These are phyloP conservation scores for Fusarium abutilonis DNA, from an alignment of 2,329 filamentous ascomycete species.

Conservation along the genomic window DNA sequence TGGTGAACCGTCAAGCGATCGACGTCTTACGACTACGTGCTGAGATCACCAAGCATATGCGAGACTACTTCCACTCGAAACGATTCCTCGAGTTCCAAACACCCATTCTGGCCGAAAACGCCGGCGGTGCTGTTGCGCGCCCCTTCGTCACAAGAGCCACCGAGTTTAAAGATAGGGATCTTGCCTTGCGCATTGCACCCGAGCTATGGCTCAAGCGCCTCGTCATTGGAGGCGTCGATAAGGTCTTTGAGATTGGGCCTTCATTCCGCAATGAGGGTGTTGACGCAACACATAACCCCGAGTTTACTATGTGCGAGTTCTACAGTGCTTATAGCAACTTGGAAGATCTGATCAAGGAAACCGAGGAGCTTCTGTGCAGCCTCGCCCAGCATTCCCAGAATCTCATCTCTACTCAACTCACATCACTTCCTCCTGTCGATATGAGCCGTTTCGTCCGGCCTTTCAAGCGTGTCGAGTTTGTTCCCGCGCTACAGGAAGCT, in stretches of 20 bases:
- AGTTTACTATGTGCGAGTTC: slow-evolving; percentile 98
- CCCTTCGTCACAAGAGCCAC: slow-evolving; percentile 85
- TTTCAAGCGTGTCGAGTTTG: slow-evolving; percentile 80
- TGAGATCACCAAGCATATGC: slow-evolving; percentile 76
- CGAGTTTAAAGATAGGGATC: slow-evolving; percentile 74
- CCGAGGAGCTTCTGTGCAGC: slow-evolving; percentile 73
- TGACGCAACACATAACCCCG: slow-evolving; percentile 92
- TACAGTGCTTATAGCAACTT: slow-evolving; percentile 88
- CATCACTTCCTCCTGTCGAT: slow-evolving; percentile 59
- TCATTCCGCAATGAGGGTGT: slow-evolving; percentile 94
- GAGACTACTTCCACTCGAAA: slow-evolving; percentile 75
- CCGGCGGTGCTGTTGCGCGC: slow-evolving; percentile 87
- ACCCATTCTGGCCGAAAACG: slow-evolving; percentile 82
- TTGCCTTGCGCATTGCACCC: slow-evolving; percentile 88
- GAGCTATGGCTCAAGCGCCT: slow-evolving; percentile 95
- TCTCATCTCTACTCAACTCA: slow-evolving; percentile 57
- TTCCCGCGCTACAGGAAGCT: slow-evolving; percentile 77
- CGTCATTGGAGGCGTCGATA: slow-evolving; percentile 86
- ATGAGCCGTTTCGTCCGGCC: slow-evolving; percentile 60
- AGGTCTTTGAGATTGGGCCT: slow-evolving; percentile 91
- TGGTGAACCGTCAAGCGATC: slow-evolving; percentile 74
- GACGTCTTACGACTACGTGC: slow-evolving; percentile 80
- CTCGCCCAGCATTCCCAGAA: slow-evolving; percentile 64
- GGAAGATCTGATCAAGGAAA: slow-evolving; percentile 76
- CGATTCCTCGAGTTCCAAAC: slow-evolving; percentile 90